phyloP scores from a whole-genome alignment of 768 basidiomycete species.

The Agrocybe pediades region DNA sequence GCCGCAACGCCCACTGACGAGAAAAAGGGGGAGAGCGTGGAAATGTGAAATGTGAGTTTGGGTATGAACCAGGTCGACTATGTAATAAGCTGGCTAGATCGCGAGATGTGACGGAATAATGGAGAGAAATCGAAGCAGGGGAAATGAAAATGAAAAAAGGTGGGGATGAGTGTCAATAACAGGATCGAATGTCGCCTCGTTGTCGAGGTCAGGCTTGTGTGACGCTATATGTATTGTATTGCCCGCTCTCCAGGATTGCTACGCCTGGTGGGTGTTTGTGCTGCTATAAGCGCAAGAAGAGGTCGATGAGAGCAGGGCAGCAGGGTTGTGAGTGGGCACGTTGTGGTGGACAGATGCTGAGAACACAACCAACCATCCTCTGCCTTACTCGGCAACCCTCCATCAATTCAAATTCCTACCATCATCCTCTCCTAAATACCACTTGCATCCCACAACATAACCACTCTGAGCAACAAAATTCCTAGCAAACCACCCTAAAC shows the following conservation, averaged over 20 bases:
- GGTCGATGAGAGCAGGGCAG: not conserved
- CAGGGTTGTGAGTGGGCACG: conserved; percentile 1
- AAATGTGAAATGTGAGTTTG: not conserved
- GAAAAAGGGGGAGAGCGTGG: not conserved
- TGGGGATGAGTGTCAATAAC: too few relatives aligned
- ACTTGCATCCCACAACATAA: not conserved
- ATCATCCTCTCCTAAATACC: not conserved
- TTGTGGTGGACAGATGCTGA: conserved; percentile 5
- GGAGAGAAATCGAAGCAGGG: not conserved
- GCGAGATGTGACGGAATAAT: not conserved
- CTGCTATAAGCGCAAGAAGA: conserved; percentile 1
- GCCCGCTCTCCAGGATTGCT: not conserved
- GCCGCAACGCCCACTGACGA: too few relatives aligned
- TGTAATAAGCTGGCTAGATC: not conserved
- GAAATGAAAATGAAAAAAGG: not conserved
- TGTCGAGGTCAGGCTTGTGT: conserved; percentile 5
- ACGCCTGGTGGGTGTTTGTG: not conserved
- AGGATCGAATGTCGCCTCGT: too few relatives aligned
- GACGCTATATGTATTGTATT: not conserved
- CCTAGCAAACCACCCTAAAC: too few relatives aligned
- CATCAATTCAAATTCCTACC: not conserved
- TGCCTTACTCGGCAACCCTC: conserved; percentile 6
- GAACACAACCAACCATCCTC: conserved; percentile 1
- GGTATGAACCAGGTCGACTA: not conserved
- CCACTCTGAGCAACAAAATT: too few relatives aligned